Percentiles rank a stretch among this genome's conserved stretches.
Evolutionary conservation across 345 rosid genomes (phyloP).

Genomic region (Microcos paniculata): DNA sequence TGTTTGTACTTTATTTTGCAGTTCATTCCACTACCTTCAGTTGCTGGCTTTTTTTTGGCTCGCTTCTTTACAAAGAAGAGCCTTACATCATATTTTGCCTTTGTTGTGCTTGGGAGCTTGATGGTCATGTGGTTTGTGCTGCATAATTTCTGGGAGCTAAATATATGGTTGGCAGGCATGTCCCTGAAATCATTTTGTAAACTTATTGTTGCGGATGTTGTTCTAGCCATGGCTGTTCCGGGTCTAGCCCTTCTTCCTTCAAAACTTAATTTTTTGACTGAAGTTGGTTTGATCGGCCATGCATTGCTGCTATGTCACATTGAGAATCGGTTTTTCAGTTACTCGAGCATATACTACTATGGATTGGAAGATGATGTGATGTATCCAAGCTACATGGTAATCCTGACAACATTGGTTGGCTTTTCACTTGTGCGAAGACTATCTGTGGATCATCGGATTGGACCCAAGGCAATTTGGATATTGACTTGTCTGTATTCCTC

Average conservation of each 20-base stretch:
- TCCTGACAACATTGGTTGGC: constrained; percentile 79
- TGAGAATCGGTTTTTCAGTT: constrained; percentile 86
- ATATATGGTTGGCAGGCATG: constrained; percentile 99
- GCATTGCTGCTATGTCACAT: constrained; percentile 76
- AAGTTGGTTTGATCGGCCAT: constrained; percentile 75
- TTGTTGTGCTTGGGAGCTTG: constrained; percentile 90
- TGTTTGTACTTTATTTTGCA: constrained; percentile 39
- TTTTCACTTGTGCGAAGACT: constrained; percentile 84
- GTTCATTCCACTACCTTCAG: constrained; percentile 86
- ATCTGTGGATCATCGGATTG: constrained; percentile 68
- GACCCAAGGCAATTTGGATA: constrained; percentile 86
- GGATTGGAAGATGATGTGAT: constrained; percentile 95
- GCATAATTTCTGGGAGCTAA: constrained; percentile 97
- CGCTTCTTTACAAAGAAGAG: constrained; percentile 90
- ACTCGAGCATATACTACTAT: constrained; percentile 81
- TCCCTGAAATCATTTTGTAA: constrained; percentile 88
- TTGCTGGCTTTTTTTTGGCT: constrained; percentile 92
- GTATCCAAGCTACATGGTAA: constrained; percentile 99
- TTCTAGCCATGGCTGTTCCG: constrained; percentile 87
- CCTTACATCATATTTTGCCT: constrained; percentile 85
- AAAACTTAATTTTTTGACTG: constrained; percentile 71
- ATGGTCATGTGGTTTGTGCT: constrained; percentile 89
- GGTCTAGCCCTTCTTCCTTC: constrained; percentile 92
- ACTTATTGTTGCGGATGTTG: constrained; percentile 72
- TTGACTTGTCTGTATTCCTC: constrained; percentile 88